Evolutionary conservation across 78 protist genomes (phyloP), one percentile per base, ranked within the genome.

Genomic region (Protostelium mycophagum): DNA sequence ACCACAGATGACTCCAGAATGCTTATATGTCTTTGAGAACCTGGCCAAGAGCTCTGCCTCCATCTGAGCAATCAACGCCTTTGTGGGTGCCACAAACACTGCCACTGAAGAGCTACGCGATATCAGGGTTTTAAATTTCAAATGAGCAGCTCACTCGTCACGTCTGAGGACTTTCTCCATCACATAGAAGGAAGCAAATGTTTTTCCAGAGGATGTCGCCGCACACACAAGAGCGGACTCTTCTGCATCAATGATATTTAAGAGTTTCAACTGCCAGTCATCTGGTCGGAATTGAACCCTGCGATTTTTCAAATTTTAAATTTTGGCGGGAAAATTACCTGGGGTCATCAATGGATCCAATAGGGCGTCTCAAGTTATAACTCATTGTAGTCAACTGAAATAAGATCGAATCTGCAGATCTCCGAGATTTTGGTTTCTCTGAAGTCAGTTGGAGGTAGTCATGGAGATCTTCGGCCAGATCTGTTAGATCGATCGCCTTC

Each of bases 241-340:
- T 37, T 88, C 51, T n/a, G n/a, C 37, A 84, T 94, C 97, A 0
- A 97, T 96, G 28, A 89, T 88, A 88, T 97, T 94, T 0, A 97
- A 89, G 36, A 97, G 89, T 29, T 89, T 38, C 0, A 37, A 36
- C 88, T 97, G 99, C 99, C 99, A 97, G 16, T n/a, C 85, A 87
- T 97, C 99, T 34, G 98, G 98, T 34, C 34, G 28, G 83, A 97
- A 97, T n/a, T n/a, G n/a, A n/a, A n/a, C n/a, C n/a, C n/a, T n/a
- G n/a, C n/a, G n/a, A n/a, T n/a, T n/a, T n/a, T n/a, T n/a, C n/a
- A n/a, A n/a, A n/a, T n/a, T n/a, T n/a, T n/a, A n/a, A n/a, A n/a
- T n/a, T n/a, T n/a, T n/a, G n/a, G n/a, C n/a, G n/a, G n/a, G n/a
- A n/a, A n/a, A n/a, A n/a, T n/a, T n/a, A n/a, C n/a, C n/a, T n/a